Evolutionary conservation across 495 filamentous ascomycete species (phyloP).

Genomic region (Penicillium atrosanguineum): DNA sequence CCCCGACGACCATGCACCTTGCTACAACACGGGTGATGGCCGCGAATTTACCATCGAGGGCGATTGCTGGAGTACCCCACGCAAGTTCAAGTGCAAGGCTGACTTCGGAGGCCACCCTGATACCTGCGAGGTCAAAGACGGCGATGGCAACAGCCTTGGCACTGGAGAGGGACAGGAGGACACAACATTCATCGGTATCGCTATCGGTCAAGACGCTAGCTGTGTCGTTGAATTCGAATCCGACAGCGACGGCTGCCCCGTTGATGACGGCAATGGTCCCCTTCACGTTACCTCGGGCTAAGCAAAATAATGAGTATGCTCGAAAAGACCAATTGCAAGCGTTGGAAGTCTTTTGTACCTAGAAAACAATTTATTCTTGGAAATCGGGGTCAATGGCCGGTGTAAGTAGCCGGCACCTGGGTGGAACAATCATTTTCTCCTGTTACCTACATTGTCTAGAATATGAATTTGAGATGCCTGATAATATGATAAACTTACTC

Average conservation of each 20-base stretch:
- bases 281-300: conserved; percentile 16
- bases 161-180: conserved; percentile 12
- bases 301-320: neutral
- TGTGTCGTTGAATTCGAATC: conserved; percentile 21
- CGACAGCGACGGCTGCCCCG: conserved; percentile 15
- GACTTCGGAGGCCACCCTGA: conserved; percentile 20
- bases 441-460: no score
- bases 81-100: conserved; percentile 16
- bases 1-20: conserved; percentile 15
- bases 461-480: no score
- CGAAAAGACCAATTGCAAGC: neutral
- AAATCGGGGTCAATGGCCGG: no score
- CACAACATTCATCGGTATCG: conserved; percentile 18
- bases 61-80: conserved; percentile 18
- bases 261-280: conserved; percentile 21
- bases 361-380: no score
- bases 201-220: conserved; percentile 17
- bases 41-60: conserved; percentile 23
- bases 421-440: no score
- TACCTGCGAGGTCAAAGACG: conserved; percentile 18
- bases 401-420: no score
- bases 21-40: conserved; percentile 19
- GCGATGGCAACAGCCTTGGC: conserved; percentile 16
- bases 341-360: neutral
- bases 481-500: no score